These are phyloP conservation scores for Biancaea sappan DNA, from an alignment of 306 rosid genomes.

Conservation along the genomic window DNA sequence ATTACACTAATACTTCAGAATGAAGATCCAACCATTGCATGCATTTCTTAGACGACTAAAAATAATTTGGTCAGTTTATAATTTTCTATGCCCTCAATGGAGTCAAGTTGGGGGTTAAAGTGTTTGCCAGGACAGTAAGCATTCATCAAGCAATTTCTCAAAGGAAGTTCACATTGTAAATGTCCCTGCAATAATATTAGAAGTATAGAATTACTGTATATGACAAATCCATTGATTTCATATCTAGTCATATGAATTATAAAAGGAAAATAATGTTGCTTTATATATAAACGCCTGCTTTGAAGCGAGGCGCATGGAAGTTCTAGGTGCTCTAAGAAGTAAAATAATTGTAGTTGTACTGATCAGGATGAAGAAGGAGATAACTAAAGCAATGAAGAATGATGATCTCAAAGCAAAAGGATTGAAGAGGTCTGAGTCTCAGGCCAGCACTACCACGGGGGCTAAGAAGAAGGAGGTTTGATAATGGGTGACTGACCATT, in stretches of 20 bases:
- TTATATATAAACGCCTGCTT: neutral
- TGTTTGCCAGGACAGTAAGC: constrained; percentile 65
- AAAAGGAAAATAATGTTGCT: neutral
- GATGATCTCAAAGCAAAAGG: constrained; percentile 49
- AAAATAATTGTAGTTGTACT: neutral
- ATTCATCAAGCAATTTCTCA: constrained; percentile 71
- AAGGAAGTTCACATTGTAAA: constrained; percentile 81
- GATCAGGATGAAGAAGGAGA: constrained; percentile 39
- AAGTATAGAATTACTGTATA: constrained; percentile 8
- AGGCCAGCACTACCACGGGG: too few species aligned
- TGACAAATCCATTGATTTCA: too few species aligned
- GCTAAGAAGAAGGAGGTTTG: constrained; percentile 22
- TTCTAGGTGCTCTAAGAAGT: constrained; percentile 27
- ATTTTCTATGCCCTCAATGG: too few species aligned
- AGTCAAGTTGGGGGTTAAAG: too few species aligned
- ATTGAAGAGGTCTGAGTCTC: too few species aligned
- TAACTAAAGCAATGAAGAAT: constrained; percentile 49
- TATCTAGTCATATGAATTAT: too few species aligned
- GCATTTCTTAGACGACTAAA: too few species aligned
- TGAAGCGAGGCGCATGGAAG: neutral
- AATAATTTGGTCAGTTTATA: too few species aligned
- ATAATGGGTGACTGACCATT: too few species aligned
- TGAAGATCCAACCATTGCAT: too few species aligned
- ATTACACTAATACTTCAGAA: too few species aligned
- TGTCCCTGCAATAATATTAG: constrained; percentile 57